Conservation (phyloP, 495 filamentous ascomycete genomes). For the Aspergillus asperescens region DNA sequence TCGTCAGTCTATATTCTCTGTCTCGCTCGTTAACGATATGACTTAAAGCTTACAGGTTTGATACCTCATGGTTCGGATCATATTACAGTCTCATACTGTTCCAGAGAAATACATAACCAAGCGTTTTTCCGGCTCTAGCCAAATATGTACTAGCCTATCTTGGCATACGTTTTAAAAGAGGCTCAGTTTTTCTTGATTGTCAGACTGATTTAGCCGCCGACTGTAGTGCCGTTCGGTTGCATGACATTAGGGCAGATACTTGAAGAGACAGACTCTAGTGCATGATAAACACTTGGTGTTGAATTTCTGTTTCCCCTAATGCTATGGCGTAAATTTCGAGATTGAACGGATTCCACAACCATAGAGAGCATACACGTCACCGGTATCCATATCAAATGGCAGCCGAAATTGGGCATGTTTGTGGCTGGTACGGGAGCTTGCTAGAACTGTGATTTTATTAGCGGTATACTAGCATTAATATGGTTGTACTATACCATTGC, state of each 20-base stretch:
- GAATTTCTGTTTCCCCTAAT: not conserved
- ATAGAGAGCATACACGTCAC: not conserved
- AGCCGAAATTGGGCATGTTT: not conserved
- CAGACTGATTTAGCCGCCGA: no score
- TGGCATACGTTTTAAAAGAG: no score
- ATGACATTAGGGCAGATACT: not conserved
- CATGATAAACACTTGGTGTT: not conserved
- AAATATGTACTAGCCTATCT: no score
- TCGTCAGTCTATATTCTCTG: no score
- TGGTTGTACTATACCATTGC: not conserved
- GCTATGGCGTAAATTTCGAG: not conserved
- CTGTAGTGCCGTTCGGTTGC: not conserved
- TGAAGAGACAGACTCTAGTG: not conserved
- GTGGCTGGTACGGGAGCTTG: not conserved
- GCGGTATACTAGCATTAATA: not conserved
- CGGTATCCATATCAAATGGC: not conserved
- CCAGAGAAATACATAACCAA: no score
- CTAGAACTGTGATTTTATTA: not conserved
- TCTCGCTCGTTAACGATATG: no score
- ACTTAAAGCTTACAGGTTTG: no score
- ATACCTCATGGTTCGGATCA: no score
- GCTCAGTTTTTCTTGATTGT: no score
- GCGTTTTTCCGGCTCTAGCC: no score
- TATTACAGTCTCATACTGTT: no score
- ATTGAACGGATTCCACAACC: not conserved